phyloP scores from a whole-genome alignment of 1,139 yeast genomes.

The Pneumocystis wakefieldiae region DNA sequence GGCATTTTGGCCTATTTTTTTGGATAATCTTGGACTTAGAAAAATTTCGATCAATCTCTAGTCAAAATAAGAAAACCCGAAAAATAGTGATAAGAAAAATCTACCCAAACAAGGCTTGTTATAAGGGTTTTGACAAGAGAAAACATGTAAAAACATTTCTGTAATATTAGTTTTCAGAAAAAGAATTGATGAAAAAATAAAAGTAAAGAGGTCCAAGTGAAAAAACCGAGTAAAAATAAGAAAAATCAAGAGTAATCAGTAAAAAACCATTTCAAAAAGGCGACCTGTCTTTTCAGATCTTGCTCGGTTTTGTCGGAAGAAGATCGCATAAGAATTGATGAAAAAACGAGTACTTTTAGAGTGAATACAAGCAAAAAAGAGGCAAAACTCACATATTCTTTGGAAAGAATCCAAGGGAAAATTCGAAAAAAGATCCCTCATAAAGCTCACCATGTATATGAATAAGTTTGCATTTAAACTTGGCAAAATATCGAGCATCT shows the following conservation, averaged over 20 bases:
- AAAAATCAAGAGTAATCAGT: background rate
- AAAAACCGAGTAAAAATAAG: background rate
- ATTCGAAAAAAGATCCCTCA: background rate
- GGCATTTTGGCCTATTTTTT: no score
- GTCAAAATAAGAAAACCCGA: no score
- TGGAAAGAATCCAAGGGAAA: background rate
- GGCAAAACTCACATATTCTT: background rate
- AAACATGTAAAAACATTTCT: no score
- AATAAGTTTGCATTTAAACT: conserved; percentile 5
- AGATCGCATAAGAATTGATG: background rate
- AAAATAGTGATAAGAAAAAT: no score
- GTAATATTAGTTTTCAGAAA: background rate
- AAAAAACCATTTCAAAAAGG: background rate
- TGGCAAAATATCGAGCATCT: conserved; percentile 5
- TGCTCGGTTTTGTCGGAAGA: background rate
- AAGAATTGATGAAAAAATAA: background rate
- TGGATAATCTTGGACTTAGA: no score
- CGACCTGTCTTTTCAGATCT: background rate
- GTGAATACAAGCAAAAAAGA: background rate
- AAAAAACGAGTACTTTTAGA: background rate
- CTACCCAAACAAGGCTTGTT: no score
- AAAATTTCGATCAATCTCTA: no score
- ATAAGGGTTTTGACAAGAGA: no score
- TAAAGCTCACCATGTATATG: conserved; percentile 6
- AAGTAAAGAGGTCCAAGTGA: background rate